A percentile compares a stretch with the other conserved stretches of the same genome.
Conservation (phyloP, 495 filamentous ascomycete species). For the Talaromyces adpressus region DNA sequence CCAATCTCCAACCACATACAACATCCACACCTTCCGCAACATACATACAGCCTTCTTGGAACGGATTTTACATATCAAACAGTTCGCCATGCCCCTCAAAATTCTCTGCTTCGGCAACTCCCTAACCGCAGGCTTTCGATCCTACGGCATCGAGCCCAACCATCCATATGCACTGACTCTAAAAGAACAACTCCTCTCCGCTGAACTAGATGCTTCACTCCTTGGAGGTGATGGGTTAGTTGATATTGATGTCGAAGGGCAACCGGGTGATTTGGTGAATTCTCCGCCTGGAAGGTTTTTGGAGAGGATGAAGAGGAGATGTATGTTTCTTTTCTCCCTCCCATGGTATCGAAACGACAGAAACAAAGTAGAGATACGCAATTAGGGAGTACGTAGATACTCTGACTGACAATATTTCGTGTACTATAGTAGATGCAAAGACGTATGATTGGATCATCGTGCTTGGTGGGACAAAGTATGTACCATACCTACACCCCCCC, state of each 20-base stretch:
- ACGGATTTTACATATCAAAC: not conserved
- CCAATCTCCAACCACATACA: not conserved
- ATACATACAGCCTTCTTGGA: not conserved
- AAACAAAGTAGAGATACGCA: not conserved
- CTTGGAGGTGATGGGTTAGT: slow-evolving; percentile 11
- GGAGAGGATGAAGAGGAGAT: slow-evolving; percentile 35
- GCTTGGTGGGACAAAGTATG: slow-evolving; percentile 53
- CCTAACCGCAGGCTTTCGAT: slow-evolving; percentile 50
- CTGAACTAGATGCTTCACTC: not conserved
- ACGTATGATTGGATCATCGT: slow-evolving; percentile 35
- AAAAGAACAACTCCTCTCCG: slow-evolving; percentile 12
- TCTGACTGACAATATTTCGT: not conserved
- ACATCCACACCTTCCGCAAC: not conserved
- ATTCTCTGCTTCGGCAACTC: slow-evolving; percentile 62
- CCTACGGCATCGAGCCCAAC: slow-evolving; percentile 27
- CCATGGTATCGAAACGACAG: not conserved
- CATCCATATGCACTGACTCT: slow-evolving; percentile 44
- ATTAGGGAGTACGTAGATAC: not conserved
- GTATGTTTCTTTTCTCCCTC: slow-evolving; percentile 19
- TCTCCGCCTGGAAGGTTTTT: slow-evolving; percentile 33
- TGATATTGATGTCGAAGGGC: slow-evolving; percentile 30
- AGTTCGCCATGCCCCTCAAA: not conserved
- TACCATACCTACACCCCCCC: slow-evolving; percentile 8
- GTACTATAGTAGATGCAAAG: slow-evolving; percentile 4
- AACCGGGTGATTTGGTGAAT: slow-evolving; percentile 43